Conservation (phyloP, 768 basidiomycete genomes). For the Phanerodontia chrysosporium region DNA sequence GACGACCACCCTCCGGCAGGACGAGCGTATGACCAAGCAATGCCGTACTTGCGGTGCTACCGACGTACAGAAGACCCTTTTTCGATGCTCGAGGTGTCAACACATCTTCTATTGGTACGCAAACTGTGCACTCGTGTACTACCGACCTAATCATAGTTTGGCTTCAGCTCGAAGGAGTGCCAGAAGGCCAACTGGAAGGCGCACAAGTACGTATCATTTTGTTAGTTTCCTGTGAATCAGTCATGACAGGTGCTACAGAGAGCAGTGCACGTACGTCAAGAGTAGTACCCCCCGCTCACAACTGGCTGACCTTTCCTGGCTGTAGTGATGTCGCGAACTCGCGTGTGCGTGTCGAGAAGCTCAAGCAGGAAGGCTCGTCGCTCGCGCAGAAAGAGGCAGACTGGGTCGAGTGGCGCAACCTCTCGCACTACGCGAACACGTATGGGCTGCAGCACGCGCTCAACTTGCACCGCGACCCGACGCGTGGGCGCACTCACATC, state of each 20-base stretch:
- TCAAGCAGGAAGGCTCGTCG: constrained; percentile 12
- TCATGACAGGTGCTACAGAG: not conserved
- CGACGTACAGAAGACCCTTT: constrained; percentile 17
- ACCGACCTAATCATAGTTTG: not conserved
- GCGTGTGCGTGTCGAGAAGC: constrained; percentile 8
- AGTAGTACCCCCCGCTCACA: not conserved
- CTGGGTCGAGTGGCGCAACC: constrained; percentile 21
- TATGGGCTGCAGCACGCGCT: constrained; percentile 19
- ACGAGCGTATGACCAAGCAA: constrained; percentile 13
- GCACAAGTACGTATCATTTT: constrained; percentile 22
- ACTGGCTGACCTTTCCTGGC: not conserved
- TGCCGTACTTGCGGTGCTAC: constrained; percentile 17
- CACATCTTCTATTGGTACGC: constrained; percentile 25
- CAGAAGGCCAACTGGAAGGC: constrained; percentile 19
- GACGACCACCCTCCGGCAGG: constrained; percentile 12
- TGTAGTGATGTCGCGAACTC: constrained; percentile 9
- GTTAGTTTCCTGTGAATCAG: too few relatives aligned
- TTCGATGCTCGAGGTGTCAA: constrained; percentile 19
- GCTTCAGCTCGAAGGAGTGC: constrained; percentile 22
- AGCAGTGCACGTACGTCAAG: not conserved
- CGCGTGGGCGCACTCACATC: constrained; percentile 26
- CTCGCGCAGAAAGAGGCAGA: constrained; percentile 18
- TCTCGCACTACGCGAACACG: constrained; percentile 13
- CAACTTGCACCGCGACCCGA: constrained; percentile 21
- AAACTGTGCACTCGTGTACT: not conserved